A percentile compares a stretch with the other conserved stretches of the same genome.
Conservation (phyloP, 768 basidiomycete species). For the Termitomyces sp. region DNA sequence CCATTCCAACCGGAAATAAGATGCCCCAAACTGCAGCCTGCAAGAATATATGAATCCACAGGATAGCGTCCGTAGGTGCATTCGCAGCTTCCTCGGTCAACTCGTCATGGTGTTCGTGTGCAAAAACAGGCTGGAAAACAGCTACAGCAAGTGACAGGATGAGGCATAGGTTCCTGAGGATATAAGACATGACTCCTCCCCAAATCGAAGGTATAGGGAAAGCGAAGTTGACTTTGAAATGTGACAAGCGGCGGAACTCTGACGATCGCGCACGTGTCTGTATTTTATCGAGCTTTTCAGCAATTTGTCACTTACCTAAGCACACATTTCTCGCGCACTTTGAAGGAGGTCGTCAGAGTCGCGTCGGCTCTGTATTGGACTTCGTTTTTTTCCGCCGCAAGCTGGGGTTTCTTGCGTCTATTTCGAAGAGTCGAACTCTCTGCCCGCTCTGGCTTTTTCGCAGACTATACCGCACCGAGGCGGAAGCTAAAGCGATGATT, state of each 20-base stretch:
- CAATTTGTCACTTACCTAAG: constrained; percentile 5
- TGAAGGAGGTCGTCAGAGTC: constrained; percentile 7
- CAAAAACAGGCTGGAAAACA: constrained; percentile 23
- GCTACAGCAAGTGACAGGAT: constrained; percentile 7
- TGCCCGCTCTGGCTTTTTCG: constrained; percentile 3
- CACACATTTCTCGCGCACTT: constrained; percentile 2
- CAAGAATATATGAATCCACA: constrained; percentile 80
- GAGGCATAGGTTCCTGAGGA: constrained; percentile 2
- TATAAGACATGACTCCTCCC: constrained; percentile 6
- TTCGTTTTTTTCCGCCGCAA: constrained; percentile 3
- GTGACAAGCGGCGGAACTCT: constrained; percentile 3
- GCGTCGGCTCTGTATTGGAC: constrained; percentile 4
- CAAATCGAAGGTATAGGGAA: constrained; percentile 3
- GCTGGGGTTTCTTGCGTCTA: constrained; percentile 7
- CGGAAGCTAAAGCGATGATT: constrained; percentile 33
- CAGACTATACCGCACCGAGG: constrained; percentile 7
- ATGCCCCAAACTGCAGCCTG: constrained; percentile 83
- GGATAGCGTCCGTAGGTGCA: constrained; percentile 68
- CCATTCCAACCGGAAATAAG: constrained; percentile 82
- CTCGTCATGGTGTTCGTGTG: constrained; percentile 61
- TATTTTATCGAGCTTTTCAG: not conserved
- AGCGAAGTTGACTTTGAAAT: not conserved
- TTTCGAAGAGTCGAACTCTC: constrained; percentile 4
- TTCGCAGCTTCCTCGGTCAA: constrained; percentile 57
- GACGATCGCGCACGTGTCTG: not conserved